phyloP scores from a whole-genome alignment of 371 early-diverging fungal species.

The Synchytrium microbalum region DNA sequence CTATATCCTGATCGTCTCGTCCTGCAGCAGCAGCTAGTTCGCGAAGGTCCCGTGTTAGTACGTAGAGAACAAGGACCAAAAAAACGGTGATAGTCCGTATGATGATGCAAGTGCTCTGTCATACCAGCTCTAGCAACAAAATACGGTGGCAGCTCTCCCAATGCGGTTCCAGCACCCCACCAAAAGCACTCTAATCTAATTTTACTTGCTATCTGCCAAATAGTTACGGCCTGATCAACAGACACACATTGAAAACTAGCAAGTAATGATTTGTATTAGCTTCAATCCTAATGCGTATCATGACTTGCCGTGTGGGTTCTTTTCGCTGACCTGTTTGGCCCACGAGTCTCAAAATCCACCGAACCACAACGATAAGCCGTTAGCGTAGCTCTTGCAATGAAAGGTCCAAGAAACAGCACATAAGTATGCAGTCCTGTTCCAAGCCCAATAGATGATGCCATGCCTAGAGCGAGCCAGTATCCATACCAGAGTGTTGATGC shows the following conservation, averaged over 20 bases:
- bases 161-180: slow-evolving; percentile 43
- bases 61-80: slow-evolving; percentile 11
- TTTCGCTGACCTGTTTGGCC: slow-evolving; percentile 45
- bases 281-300: not conserved
- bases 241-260: not conserved
- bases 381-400: slow-evolving; percentile 75
- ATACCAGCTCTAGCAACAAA: slow-evolving; percentile 84
- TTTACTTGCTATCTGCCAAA: slow-evolving; percentile 6
- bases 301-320: no score
- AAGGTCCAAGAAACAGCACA: slow-evolving; percentile 82
- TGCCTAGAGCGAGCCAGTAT: slow-evolving; percentile 77
- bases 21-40: slow-evolving; percentile 61
- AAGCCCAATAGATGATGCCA: slow-evolving; percentile 82
- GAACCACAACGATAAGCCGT: slow-evolving; percentile 70
- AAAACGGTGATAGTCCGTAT: no score
- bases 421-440: slow-evolving; percentile 92
- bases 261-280: not conserved
- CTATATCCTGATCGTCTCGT: slow-evolving; percentile 52
- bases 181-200: not conserved
- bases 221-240: slow-evolving; percentile 1
- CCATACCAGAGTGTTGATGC: slow-evolving; percentile 56
- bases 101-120: not conserved
- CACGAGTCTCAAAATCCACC: slow-evolving; percentile 58
- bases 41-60: slow-evolving; percentile 9
- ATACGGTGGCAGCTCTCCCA: slow-evolving; percentile 93